A percentile compares a stretch with the other conserved stretches of the same genome.
These are phyloP conservation scores for Aspergillus aculeatinus DNA, from an alignment of 2,329 filamentous ascomycete species.

Conservation along the genomic window DNA sequence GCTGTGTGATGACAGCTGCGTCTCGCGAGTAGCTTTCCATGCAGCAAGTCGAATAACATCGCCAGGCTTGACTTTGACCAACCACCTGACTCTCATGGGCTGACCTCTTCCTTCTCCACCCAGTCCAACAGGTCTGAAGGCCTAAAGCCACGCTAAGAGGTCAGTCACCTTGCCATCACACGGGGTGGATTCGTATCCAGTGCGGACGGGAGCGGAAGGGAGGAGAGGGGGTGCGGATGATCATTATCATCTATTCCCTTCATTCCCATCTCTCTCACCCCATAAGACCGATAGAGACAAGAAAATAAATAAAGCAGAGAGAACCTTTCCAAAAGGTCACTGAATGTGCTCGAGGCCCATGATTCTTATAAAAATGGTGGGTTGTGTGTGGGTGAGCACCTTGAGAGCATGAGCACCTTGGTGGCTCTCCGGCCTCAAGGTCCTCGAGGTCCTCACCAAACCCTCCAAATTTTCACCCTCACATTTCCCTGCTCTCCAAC, in stretches of 20 bases:
- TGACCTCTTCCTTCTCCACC: neutral
- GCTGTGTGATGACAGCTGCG: neutral
- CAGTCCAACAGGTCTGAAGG: neutral
- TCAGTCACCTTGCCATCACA: neutral
- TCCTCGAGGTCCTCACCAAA: neutral
- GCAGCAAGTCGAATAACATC: neutral
- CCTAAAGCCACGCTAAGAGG: neutral
- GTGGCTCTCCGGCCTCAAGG: constrained; percentile 9
- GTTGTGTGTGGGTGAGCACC: constrained; percentile 3
- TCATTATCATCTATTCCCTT: neutral
- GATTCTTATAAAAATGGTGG: constrained; percentile 2
- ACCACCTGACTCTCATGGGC: neutral
- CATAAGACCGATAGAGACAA: neutral
- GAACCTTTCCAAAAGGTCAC: neutral
- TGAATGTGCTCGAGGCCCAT: neutral
- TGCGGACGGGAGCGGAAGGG: neutral
- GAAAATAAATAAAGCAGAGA: neutral
- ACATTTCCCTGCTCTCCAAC: neutral
- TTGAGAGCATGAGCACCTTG: constrained; percentile 13
- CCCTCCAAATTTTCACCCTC: neutral
- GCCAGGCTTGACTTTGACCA: neutral
- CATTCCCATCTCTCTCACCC: neutral
- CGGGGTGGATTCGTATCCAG: neutral
- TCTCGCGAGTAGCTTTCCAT: neutral
- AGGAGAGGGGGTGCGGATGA: neutral